Evolutionary conservation across 345 rosid species (phyloP), one percentile per base, ranked within the genome.

Genomic region (Salix udensis): DNA sequence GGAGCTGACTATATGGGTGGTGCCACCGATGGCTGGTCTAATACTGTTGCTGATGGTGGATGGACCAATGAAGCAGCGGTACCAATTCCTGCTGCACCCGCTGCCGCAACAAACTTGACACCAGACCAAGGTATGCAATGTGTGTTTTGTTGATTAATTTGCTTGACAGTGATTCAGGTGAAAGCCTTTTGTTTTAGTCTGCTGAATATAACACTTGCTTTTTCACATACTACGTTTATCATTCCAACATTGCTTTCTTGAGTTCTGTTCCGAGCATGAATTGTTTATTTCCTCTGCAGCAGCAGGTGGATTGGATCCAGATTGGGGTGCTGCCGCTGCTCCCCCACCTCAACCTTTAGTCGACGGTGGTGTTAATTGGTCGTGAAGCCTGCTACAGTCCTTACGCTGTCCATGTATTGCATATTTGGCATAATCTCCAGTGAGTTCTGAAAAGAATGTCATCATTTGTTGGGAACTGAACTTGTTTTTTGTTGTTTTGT

Each of bases 61-160:
- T 93, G 98, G 98, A 42, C 89, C 1, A 68, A 81, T 40, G 94
- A 90, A 50, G 83, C 81, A 50, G 83, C 80, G 23, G 82, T 70
- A 73, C 83, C 81, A 10, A 85, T 91, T 67, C 23, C 93, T 62
- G 93, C 85, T 16, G 88, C 80, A 44, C 93, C 92, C 30, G 82
- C 74, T 24, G 82, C 74, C 80, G 73, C 78, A 50, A 77, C 78
- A 61, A 83, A 75, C 46, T 79, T 84, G 85, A 74, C 65, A 12
- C 68, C 79, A 30, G 93, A 93, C 16, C 79, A 84, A 16, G 81
- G 81, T 26, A 60, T 44, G 31, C 15, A 60, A 5, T 30, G 40
- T 30, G 40, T 65, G 19, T 5, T 15, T 30, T 28, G 19, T 65
- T 34, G n/a, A 30, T 14, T 30, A 2, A 65, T 23, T 36, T 7